Evolutionary conservation across 2,329 filamentous ascomycete genomes (phyloP).

Genomic region (Apiospora koreana): DNA sequence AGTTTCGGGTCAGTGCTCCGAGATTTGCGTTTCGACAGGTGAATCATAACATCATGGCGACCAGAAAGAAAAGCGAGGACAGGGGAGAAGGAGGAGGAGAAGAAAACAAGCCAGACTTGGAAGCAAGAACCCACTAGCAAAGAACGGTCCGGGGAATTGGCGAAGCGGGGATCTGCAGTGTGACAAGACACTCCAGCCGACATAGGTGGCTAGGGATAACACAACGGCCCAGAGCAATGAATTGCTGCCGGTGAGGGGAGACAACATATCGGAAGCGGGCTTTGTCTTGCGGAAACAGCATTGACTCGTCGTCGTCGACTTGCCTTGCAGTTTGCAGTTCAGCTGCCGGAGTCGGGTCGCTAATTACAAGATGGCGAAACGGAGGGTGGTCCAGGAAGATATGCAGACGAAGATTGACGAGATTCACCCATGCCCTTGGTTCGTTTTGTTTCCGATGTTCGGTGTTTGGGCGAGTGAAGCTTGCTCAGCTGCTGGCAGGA

Average conservation of each 20-base stretch:
- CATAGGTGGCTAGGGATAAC: not conserved
- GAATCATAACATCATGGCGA: no score
- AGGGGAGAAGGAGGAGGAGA: no score
- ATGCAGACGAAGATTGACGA: not conserved
- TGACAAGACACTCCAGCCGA: not conserved
- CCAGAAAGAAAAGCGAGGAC: not conserved
- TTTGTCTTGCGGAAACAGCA: not conserved
- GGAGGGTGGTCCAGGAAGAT: not conserved
- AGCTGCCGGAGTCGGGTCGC: not conserved
- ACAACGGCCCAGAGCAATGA: not conserved
- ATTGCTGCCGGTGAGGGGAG: not conserved
- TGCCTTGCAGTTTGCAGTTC: not conserved
- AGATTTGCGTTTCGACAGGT: not conserved
- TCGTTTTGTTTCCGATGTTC: not conserved
- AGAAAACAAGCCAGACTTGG: not conserved
- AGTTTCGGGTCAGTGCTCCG: not conserved
- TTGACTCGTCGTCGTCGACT: not conserved
- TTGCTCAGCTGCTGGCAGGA: not conserved
- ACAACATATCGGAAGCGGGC: not conserved
- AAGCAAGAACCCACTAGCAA: not conserved
- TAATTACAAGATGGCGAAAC: not conserved
- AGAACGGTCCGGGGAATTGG: slow-evolving; percentile 3
- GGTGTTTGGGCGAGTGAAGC: not conserved
- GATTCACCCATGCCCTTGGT: not conserved
- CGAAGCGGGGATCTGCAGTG: slow-evolving; percentile 12